phyloP scores from a whole-genome alignment of 2,329 filamentous ascomycete species.

The Macrophomina pseudophaseolina region DNA sequence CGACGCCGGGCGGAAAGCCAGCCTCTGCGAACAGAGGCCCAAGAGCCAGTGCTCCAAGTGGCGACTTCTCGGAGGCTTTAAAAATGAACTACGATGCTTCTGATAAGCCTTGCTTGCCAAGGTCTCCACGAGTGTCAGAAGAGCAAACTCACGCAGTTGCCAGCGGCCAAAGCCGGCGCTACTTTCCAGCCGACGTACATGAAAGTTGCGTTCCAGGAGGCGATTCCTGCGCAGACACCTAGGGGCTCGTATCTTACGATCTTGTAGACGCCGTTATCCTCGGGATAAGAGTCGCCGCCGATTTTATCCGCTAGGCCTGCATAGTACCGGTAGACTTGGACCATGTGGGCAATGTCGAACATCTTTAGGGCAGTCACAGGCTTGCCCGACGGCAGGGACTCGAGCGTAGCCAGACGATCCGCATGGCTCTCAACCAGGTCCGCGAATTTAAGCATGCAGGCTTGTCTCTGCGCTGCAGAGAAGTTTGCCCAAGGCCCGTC shows the following conservation, averaged over 20 bases:
- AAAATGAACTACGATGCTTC: slow-evolving; percentile 60
- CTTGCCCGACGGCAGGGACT: slow-evolving; percentile 90
- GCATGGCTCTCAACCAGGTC: slow-evolving; percentile 78
- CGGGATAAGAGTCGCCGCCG: slow-evolving; percentile 82
- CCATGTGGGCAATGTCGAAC: slow-evolving; percentile 54
- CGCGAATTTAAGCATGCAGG: slow-evolving; percentile 67
- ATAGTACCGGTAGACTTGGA: slow-evolving; percentile 84
- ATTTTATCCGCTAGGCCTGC: slow-evolving; percentile 93
- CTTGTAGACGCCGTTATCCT: slow-evolving; percentile 77
- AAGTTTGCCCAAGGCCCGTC: slow-evolving; percentile 14
- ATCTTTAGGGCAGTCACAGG: slow-evolving; percentile 57
- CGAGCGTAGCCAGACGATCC: slow-evolving; percentile 77
- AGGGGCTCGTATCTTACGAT: slow-evolving; percentile 83
- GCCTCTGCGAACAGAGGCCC: slow-evolving; percentile 77
- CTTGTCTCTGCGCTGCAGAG: slow-evolving; percentile 10
- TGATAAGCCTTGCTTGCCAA: no score
- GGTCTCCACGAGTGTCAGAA: slow-evolving; percentile 34
- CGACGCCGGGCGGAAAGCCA: slow-evolving; percentile 78
- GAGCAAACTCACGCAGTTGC: slow-evolving; percentile 70
- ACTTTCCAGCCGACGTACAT: slow-evolving; percentile 77
- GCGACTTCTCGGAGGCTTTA: slow-evolving; percentile 79
- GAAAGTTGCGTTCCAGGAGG: slow-evolving; percentile 72
- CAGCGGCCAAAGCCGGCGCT: slow-evolving; percentile 81
- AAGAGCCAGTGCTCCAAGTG: slow-evolving; percentile 65
- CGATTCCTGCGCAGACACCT: slow-evolving; percentile 84